Conservation (phyloP, 2,329 filamentous ascomycete species). For the Colletotrichum horii region DNA sequence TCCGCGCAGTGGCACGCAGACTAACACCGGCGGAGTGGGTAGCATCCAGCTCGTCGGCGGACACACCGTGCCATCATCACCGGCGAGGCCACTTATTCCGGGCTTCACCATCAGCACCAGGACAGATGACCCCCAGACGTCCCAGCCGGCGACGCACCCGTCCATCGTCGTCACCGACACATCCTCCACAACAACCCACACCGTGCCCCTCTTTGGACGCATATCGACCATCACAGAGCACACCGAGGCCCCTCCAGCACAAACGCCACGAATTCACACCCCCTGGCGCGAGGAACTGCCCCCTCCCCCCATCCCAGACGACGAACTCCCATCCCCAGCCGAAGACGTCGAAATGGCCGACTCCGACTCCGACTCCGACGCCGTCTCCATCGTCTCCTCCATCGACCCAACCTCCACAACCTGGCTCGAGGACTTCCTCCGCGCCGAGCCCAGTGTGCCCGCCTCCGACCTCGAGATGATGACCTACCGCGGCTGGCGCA, state of each 20-base stretch:
- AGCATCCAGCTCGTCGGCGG: background rate
- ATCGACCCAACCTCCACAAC: background rate
- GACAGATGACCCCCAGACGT: background rate
- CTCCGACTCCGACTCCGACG: background rate
- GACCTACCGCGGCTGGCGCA: conserved; percentile 38
- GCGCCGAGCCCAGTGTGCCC: background rate
- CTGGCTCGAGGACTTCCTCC: conserved; percentile 21
- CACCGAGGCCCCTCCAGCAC: background rate
- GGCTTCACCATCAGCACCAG: background rate
- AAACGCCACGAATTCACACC: background rate
- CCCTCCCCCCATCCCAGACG: background rate
- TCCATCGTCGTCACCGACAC: background rate
- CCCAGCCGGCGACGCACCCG: background rate
- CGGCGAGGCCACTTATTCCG: background rate
- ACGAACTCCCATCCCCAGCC: background rate
- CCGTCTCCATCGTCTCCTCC: background rate
- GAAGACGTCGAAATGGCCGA: conserved; percentile 7
- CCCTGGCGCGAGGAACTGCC: background rate
- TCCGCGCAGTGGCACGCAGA: background rate
- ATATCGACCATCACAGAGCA: background rate
- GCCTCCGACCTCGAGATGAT: conserved; percentile 17
- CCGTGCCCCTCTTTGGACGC: background rate
- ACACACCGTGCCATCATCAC: background rate
- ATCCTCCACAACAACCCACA: background rate
- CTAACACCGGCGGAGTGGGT: background rate